These are phyloP conservation scores for Heterobasidion occidentale DNA, from an alignment of 1,284 basidiomycete species.

Conservation along the genomic window DNA sequence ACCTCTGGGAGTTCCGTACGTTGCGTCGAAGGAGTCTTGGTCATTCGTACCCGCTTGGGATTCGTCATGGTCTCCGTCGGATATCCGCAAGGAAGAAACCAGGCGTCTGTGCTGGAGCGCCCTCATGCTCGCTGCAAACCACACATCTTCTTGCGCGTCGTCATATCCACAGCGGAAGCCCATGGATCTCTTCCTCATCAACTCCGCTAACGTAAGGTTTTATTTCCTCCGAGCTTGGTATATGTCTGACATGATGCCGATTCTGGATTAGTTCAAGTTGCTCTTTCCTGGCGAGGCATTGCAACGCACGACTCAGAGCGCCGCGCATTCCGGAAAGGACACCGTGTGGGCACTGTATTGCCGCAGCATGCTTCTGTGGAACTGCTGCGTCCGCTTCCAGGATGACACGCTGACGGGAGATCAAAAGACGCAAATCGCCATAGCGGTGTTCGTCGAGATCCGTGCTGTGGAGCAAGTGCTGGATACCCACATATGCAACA, in stretches of 20 bases:
- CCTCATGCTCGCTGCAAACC: conserved; percentile 54
- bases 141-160: conserved; percentile 58
- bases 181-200: conserved; percentile 45
- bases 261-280: conserved; percentile 38
- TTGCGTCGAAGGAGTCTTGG: conserved; percentile 23
- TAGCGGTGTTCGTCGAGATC: conserved; percentile 54
- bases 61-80: conserved; percentile 38
- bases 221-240: neutral
- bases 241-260: conserved; percentile 15
- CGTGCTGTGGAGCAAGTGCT: conserved; percentile 58
- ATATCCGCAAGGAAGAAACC: conserved; percentile 59
- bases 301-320: conserved; percentile 34
- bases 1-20: conserved; percentile 24
- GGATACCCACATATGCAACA: conserved; percentile 57
- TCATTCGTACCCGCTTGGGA: conserved; percentile 55
- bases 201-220: conserved; percentile 49
- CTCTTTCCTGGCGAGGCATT: conserved; percentile 56
- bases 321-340: conserved; percentile 53
- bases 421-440: conserved; percentile 48
- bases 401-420: conserved; percentile 33
- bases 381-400: conserved; percentile 48
- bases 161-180: conserved; percentile 42
- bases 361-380: conserved; percentile 72
- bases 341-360: conserved; percentile 74
- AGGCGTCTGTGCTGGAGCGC: conserved; percentile 69